These are phyloP conservation scores for Leccinum pachyderme DNA, from an alignment of 1,284 basidiomycete genomes.

Conservation along the genomic window DNA sequence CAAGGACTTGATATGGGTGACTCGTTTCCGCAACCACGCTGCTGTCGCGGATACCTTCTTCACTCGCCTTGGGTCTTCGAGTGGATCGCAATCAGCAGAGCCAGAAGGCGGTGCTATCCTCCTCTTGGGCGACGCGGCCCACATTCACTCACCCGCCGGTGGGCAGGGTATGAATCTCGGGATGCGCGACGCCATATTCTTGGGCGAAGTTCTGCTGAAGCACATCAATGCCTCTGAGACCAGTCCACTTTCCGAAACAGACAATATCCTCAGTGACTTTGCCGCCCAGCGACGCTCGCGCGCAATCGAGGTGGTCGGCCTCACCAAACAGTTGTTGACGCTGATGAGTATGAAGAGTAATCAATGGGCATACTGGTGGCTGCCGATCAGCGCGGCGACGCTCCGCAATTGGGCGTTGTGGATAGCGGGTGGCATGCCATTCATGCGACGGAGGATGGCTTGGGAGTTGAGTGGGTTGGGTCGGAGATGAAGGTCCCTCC, in stretches of 20 bases:
- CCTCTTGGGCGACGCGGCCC: neutral
- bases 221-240: neutral
- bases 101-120: neutral
- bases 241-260: neutral
- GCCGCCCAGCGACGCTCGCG: neutral
- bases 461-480: neutral
- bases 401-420: neutral
- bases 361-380: neutral
- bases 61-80: conserved; percentile 21
- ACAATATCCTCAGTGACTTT: neutral
- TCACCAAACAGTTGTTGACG: conserved; percentile 15
- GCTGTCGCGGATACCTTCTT: conserved; percentile 37
- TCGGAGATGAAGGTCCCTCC: neutral
- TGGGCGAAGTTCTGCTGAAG: neutral
- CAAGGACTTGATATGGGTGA: conserved; percentile 37
- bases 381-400: neutral
- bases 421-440: neutral
- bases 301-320: neutral
- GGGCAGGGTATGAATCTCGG: neutral
- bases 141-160: neutral
- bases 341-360: conserved; percentile 10
- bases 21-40: conserved; percentile 40
- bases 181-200: neutral
- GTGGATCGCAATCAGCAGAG: neutral
- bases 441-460: neutral